These are phyloP conservation scores for Cercospora canescens DNA, from an alignment of 2,329 filamentous ascomycete species.

Conservation along the genomic window DNA sequence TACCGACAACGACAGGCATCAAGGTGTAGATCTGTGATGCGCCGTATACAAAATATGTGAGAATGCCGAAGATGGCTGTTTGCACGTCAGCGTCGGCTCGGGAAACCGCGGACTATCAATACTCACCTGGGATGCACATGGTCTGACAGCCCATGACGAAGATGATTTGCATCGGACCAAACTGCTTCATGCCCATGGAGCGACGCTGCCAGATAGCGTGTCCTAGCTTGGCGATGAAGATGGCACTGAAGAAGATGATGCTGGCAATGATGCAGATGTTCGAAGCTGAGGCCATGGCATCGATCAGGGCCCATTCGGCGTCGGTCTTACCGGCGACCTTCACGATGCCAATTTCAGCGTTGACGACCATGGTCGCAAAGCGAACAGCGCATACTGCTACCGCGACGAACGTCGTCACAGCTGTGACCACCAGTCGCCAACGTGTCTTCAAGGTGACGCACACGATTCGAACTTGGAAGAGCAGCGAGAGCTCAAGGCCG, in stretches of 20 bases:
- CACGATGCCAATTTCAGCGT: slow-evolving; percentile 35
- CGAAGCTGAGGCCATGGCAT: slow-evolving; percentile 46
- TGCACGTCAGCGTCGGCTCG: slow-evolving; percentile 18
- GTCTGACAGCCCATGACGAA: slow-evolving; percentile 69
- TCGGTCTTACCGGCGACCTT: slow-evolving; percentile 17
- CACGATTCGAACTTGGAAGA: slow-evolving; percentile 65
- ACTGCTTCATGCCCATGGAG: slow-evolving; percentile 59
- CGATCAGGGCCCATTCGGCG: slow-evolving; percentile 22
- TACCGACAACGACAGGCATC: slow-evolving; percentile 58
- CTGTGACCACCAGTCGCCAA: slow-evolving; percentile 49
- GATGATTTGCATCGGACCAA: slow-evolving; percentile 66
- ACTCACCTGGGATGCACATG: slow-evolving; percentile 63
- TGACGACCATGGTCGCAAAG: slow-evolving; percentile 53
- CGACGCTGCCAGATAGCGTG: slow-evolving; percentile 58
- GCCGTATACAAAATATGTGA: slow-evolving; percentile 52
- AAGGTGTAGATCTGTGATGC: slow-evolving; percentile 57
- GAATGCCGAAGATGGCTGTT: slow-evolving; percentile 60
- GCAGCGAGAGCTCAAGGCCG: slow-evolving; percentile 59
- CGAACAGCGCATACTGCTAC: slow-evolving; percentile 56
- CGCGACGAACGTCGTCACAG: slow-evolving; percentile 51
- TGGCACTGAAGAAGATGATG: slow-evolving; percentile 62
- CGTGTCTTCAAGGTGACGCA: slow-evolving; percentile 49
- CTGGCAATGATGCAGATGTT: slow-evolving; percentile 56
- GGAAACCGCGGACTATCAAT: not conserved
- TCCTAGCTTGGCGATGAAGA: slow-evolving; percentile 64